Conservation (phyloP, 495 filamentous ascomycete genomes). For the Annulohypoxylon maeteangense region DNA sequence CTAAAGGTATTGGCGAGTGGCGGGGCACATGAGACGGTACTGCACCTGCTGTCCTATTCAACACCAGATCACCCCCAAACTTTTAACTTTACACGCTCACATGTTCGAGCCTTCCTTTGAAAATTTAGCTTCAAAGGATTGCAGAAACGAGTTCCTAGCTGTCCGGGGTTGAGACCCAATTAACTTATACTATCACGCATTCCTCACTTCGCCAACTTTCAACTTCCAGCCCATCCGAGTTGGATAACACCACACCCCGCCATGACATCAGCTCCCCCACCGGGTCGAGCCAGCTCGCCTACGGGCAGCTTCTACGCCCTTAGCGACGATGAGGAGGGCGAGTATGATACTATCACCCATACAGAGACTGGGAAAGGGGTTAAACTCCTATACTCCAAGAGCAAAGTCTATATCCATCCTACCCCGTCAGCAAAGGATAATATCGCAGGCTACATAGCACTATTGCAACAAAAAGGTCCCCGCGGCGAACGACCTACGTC, state of each 20-base stretch:
- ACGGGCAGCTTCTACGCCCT: slow-evolving; percentile 94
- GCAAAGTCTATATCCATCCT: slow-evolving; percentile 99
- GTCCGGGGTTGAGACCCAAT: slow-evolving; percentile 18
- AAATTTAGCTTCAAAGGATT: slow-evolving; percentile 31
- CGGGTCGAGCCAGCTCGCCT: slow-evolving; percentile 68
- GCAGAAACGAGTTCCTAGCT: slow-evolving; percentile 4
- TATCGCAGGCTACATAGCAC: slow-evolving; percentile 92
- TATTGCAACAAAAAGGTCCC: slow-evolving; percentile 86
- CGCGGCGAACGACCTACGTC: slow-evolving; percentile 58
- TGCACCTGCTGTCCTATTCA: slow-evolving; percentile 30
- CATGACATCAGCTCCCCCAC: slow-evolving; percentile 48
- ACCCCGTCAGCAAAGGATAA: slow-evolving; percentile 94
- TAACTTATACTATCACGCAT: slow-evolving; percentile 7
- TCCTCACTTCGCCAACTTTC: slow-evolving; percentile 16
- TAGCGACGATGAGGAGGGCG: slow-evolving; percentile 95
- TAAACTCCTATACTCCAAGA: slow-evolving; percentile 96
- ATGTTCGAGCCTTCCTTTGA: slow-evolving; percentile 22
- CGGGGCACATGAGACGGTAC: slow-evolving; percentile 28
- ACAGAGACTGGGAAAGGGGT: slow-evolving; percentile 82
- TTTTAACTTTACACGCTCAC: slow-evolving; percentile 19
- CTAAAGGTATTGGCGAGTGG: slow-evolving; percentile 27
- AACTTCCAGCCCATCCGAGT: slow-evolving; percentile 36
- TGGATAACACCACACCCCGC: slow-evolving; percentile 40
- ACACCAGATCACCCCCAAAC: slow-evolving; percentile 15
- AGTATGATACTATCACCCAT: slow-evolving; percentile 95